Evolutionary conservation across 148 eudicot species (phyloP), one percentile per base, ranked within the genome.

Genomic region (Amaranthus cruentus): DNA sequence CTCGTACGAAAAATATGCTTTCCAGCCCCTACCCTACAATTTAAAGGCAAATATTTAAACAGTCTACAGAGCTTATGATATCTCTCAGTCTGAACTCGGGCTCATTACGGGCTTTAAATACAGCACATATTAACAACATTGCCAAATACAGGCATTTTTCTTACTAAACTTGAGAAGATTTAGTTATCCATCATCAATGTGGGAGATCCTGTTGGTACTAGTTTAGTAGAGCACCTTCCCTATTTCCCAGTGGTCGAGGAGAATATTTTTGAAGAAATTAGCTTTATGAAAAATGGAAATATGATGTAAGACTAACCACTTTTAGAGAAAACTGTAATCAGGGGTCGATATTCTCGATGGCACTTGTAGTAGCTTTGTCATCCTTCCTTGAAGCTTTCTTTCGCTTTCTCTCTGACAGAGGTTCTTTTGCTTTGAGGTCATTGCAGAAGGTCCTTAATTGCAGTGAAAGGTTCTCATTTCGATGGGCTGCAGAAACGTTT

Each of bases 341-440:
- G 56, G 78, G 76, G 68, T 85, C 90, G 67, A 73, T 64, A 72
- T 80, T 82, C 70, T 87, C 76, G 49, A 77, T 51, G 60, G 75
- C 82, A 57, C 87, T 83, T 62, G 88, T 47, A 55, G 83, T 77
- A 67, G 86, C 83, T 81, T 73, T 86, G 67, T 87, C 93, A 70
- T 93, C 98, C 76, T 83, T 93, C 69, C 82, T 88, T 43, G 83
- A 42, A 66, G 78, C 84, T 80, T 88, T 95, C 83, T 81, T 89
- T 72, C 93, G 78, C 80, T 84, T 94, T 80, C 85, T 88, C 62
- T 94, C 98, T 15, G 93, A 82, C 72, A 78, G 89, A 61, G 98
- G 97, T 70, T 94, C 98, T 80, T 91, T 91, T 58, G 90, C 89
- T 87, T 91, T 94, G 78, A 94, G 82, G 68, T 90, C 87, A 71